Evolutionary conservation across 805 yeast genomes (phyloP), one percentile per base, ranked within the genome.

Genomic region (Millerozyma miso): DNA sequence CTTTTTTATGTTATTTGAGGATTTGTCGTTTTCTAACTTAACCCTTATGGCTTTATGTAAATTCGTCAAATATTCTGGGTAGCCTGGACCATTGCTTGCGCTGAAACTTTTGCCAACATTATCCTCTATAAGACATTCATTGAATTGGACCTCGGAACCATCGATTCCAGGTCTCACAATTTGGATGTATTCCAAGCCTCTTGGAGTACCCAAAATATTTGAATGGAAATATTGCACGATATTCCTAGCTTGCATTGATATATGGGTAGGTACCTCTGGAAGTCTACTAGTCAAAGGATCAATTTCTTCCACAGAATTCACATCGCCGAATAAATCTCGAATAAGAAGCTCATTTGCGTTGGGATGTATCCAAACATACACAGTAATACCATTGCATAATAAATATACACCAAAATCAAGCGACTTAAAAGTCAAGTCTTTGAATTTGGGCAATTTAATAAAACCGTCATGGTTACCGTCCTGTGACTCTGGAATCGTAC

Each of bases 361-460:
- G 15, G 77, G 77, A 59, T 85, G 88, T 34, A 90, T 67, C 80
- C 86, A 84, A 31, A 90, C 66, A 40, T 70, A 71, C 3, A 81
- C 69, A 12, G 64, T 55, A 17, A 67, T 69, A 15, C 95, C 91
- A 53, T 87, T 79, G 67, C 85, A 89, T 16, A 85, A 62, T 37
- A 93, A 58, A 60, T 85, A 88, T 6, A 86, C 89, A 5, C 96
- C 95, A 35, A 88, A 88, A 41, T 75, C 69, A 45, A 80, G 65
- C 41, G 77, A 54, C 33, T 60, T 54, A 35, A 65, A 42, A 13
- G 69, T 55, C 48, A 77, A 77, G 31, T 73, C 76, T 26, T 67
- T 62, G 51, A 65, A 74, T 49, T 48, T 64, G 2, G 84, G 95
- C 49, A 73, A 53, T n/a, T 53, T 62, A 58, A 79, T 76, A 46